Base-by-base conservation (phyloP, 177 flowering plant genomes). In the Vitis hybrid region DNA sequence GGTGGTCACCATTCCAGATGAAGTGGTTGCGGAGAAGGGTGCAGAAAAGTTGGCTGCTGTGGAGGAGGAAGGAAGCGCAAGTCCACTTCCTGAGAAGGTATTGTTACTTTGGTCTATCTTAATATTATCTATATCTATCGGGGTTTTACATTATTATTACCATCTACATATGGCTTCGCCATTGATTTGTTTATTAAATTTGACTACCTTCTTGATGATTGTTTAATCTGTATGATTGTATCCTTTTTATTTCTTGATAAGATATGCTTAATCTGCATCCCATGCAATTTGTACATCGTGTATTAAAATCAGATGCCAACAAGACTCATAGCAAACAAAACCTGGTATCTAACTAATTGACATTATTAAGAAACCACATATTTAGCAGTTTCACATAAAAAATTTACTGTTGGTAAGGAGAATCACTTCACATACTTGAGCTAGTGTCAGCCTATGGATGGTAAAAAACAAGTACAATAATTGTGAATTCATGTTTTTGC, bases 11-110 rank as follows among this genome's bases (percentile, higher is more conserved):
- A 66, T 76, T 70, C 64, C 52, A 18, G 75, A 79, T 68, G 74
- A 78, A 5, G 70, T 67, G 64, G 77, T 60, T 21, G 80, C 54
- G 57, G 79, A 81, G 59, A 67, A 64, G 50, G 68, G 69, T 65
- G 80, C 80, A 55, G 83, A 80, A 60, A 83, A 81, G 58, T 34
- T 75, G 34, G 76, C 69, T 56, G 79, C 65, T 54, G 66, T 55
- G 54, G 85, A 81, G 75, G 86, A 78, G 52, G 88, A 85, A 32
- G 85, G 77, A 69, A 81, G 74, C 64, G 60, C 77, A 49, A 48
- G 69, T 57, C 79, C 79, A 12, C 73, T 82, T 71, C 85, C 85
- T 60, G 83, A 82, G 32, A 75, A 72, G 79, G 85, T 80, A 75
- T 13, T 58, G 18, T 51, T 54, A 71, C 49, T 56, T 18, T 56